Percentiles rank a stretch among this genome's conserved stretches.
Conservation (phyloP, 257 asterid genomes). For the Ballota nigra region DNA sequence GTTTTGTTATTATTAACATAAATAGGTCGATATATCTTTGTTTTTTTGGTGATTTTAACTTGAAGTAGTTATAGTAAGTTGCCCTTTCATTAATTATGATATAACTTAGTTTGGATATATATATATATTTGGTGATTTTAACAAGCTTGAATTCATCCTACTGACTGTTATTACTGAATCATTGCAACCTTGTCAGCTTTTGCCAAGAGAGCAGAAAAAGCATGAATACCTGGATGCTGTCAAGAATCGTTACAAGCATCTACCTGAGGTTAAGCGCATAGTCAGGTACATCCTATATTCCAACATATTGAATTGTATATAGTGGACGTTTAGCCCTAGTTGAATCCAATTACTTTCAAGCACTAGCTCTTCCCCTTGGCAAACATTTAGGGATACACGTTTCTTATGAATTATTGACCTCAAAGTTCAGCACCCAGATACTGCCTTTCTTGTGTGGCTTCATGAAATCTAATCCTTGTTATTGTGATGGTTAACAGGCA, state of each 20-base stretch:
- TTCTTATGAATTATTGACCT: not conserved
- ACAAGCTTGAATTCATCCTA: not conserved
- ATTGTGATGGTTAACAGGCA: constrained; percentile 55
- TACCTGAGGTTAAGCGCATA: constrained; percentile 82
- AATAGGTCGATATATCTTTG: too few species aligned
- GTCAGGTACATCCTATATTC: constrained; percentile 51
- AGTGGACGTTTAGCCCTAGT: not conserved
- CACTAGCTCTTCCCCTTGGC: not conserved
- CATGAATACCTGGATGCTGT: constrained; percentile 84
- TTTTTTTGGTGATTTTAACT: too few species aligned
- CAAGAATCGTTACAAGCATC: constrained; percentile 92
- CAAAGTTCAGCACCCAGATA: too few species aligned
- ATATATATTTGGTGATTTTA: not conserved
- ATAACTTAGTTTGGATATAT: not conserved
- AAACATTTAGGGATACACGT: not conserved
- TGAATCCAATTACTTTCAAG: not conserved
- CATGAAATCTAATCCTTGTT: not conserved
- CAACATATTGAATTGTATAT: not conserved
- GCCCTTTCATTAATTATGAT: not conserved
- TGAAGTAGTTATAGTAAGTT: not conserved
- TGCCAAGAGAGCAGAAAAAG: constrained; percentile 87
- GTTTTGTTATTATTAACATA: not conserved
- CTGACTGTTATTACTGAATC: constrained; percentile 7
- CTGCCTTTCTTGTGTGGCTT: not conserved
- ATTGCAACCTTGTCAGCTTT: constrained; percentile 45